These are phyloP conservation scores for Purpureocillium lavendulum DNA, from an alignment of 2,329 filamentous ascomycete species.

Conservation along the genomic window DNA sequence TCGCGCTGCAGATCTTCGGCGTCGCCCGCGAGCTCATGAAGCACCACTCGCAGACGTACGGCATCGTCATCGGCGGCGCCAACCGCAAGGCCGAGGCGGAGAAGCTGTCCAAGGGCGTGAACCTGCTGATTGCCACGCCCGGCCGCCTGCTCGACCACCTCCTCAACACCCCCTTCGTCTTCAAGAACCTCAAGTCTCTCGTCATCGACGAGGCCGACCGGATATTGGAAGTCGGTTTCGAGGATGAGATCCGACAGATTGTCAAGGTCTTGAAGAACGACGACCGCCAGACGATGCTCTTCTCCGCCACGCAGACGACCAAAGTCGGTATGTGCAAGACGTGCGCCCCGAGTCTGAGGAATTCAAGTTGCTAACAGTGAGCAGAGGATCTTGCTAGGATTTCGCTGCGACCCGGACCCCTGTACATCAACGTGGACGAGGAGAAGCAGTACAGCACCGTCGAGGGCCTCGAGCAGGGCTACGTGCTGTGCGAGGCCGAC, in stretches of 20 bases:
- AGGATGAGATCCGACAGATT: constrained; percentile 96
- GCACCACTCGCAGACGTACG: constrained; percentile 87
- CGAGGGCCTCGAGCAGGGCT: constrained; percentile 90
- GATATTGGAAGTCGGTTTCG: constrained; percentile 94
- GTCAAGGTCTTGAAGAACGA: constrained; percentile 87
- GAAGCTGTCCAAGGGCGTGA: constrained; percentile 90
- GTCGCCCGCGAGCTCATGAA: constrained; percentile 90
- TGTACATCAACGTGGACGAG: constrained; percentile 97
- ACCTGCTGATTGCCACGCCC: constrained; percentile 88
- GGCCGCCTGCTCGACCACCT: constrained; percentile 89
- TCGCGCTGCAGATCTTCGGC: constrained; percentile 92
- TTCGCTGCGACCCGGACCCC: constrained; percentile 78
- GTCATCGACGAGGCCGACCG: constrained; percentile 96
- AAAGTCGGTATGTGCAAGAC: constrained; percentile 53
- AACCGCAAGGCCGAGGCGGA: constrained; percentile 86
- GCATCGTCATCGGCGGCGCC: constrained; percentile 92
- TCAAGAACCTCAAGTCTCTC: constrained; percentile 86
- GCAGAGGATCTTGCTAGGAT: constrained; percentile 85
- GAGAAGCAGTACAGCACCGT: constrained; percentile 85
- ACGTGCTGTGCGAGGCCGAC: constrained; percentile 87
- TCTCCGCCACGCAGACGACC: constrained; percentile 95
- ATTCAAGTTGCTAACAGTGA: no score
- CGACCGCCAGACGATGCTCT: constrained; percentile 91
- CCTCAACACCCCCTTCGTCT: constrained; percentile 84
- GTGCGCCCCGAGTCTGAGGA: neutral